Base-by-base conservation (phyloP, 306 rosid genomes). In the Astragalus membranaceus region DNA sequence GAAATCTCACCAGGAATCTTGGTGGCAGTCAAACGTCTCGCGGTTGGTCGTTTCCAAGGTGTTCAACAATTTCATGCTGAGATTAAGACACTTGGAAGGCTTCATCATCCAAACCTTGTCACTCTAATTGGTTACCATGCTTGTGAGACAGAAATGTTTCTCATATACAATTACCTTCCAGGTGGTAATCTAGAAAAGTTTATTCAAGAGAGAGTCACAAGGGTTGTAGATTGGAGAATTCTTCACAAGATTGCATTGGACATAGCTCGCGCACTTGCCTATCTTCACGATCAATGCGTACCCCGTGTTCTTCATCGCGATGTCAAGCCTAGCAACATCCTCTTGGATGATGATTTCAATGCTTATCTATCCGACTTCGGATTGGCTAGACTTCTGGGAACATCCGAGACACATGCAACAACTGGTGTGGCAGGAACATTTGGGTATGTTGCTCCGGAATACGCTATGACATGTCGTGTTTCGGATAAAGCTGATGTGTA, bases 401-500 rank as follows among this genome's bases (percentile, higher is more conserved):
- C 96, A 46, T 92, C 98, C 17, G 98, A 92, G 71, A 92, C 98
- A 33, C 98, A 92, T 76, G 98, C 98, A 7, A 92, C 98, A 13
- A 92, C 98, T 3, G 98, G 98, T 20, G 98, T 92, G 13, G 98
- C 98, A 20, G 98, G 98, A 70, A 92, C 98, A 42, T 92, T 92
- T 9, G 98, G 98, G 0, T 92, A 92, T 35, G 98, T 92, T 10
- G 98, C 98, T 49, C 98, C 98, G 1, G 98, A 92, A 61, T 92
- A 92, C 64, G 96, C 96, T 63, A 89, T 92, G 98, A 92, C 98
- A 0, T 92, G 98, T 36, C 96, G 98, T 33, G 98, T 92, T 49
- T 92, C 98, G 1, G 98, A 92, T 4, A 92, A 92, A 75, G 93
- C 96, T 10, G 98, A 92, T 42, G 98, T 92, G 74, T 92, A 92